Percentiles rank a stretch among this genome's conserved stretches.
These are phyloP conservation scores for Histomonas meleagridis DNA, from an alignment of 208 protist genomes.

Conservation along the genomic window DNA sequence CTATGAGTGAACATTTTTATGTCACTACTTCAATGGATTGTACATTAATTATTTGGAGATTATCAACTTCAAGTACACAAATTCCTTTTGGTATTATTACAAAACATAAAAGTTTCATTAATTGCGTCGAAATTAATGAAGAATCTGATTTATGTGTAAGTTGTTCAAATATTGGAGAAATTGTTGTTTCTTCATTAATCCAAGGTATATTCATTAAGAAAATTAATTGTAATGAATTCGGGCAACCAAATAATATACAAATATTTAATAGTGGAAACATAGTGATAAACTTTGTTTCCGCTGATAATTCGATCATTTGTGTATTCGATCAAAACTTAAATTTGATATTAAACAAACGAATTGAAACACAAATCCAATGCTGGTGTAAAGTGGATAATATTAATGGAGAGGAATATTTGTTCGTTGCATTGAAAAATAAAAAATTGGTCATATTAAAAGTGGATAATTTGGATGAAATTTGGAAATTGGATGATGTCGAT, in stretches of 20 bases:
- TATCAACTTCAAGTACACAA: neutral
- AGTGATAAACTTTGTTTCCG: neutral
- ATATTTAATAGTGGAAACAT: neutral
- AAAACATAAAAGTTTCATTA: neutral
- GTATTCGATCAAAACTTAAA: neutral
- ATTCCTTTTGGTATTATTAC: neutral
- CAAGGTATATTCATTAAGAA: neutral
- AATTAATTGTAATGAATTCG: neutral
- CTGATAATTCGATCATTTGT: neutral
- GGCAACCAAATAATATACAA: neutral
- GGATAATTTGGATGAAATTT: too few relatives aligned
- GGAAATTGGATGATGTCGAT: too few relatives aligned
- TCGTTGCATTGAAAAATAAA: too few relatives aligned
- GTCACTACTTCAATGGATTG: neutral
- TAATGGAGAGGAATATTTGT: too few relatives aligned
- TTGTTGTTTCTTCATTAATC: neutral
- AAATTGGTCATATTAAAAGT: too few relatives aligned
- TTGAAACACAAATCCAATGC: too few relatives aligned
- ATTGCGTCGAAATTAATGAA: neutral
- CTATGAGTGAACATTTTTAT: neutral
- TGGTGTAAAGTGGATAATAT: too few relatives aligned
- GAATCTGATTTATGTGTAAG: neutral
- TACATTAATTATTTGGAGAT: too few relatives aligned
- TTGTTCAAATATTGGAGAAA: neutral
- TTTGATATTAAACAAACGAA: too few relatives aligned